These are phyloP conservation scores for Acephala macrosclerotiorum DNA, from an alignment of 2,329 filamentous ascomycete genomes.

Conservation along the genomic window DNA sequence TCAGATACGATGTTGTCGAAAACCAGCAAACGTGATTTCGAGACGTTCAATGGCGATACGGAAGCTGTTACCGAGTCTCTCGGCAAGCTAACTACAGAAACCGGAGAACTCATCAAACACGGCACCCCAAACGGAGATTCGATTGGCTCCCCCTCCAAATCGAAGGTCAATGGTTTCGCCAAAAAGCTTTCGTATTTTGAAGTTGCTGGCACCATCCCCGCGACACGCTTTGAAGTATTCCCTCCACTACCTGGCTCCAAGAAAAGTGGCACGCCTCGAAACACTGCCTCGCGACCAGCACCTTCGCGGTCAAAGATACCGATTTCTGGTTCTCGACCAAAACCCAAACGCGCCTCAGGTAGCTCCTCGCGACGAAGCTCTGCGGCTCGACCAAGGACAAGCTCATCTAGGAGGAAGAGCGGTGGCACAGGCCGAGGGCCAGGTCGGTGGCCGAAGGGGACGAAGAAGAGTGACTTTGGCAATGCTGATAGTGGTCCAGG, in stretches of 20 bases:
- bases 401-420: conserved; percentile 59
- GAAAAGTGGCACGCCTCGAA: conserved; percentile 48
- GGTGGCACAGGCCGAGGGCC: conserved; percentile 71
- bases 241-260: conserved; percentile 65
- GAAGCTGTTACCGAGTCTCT: conserved; percentile 38
- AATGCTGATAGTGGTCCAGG: conserved; percentile 72
- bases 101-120: conserved; percentile 30
- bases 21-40: conserved; percentile 37
- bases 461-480: conserved; percentile 72
- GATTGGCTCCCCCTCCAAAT: conserved; percentile 27
- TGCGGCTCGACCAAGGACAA: conserved; percentile 39
- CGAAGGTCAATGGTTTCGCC: conserved; percentile 35
- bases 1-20: conserved; percentile 27
- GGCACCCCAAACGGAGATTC: conserved; percentile 29
- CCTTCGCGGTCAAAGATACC: conserved; percentile 30
- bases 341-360: conserved; percentile 35
- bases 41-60: conserved; percentile 37
- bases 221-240: conserved; percentile 79
- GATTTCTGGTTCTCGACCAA: conserved; percentile 32
- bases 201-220: conserved; percentile 60
- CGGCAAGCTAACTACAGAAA: conserved; percentile 39
- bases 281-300: conserved; percentile 35
- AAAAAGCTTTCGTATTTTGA: conserved; percentile 41
- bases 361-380: conserved; percentile 36
- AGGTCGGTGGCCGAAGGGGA: conserved; percentile 72